Evolutionary conservation across 1,284 basidiomycete genomes (phyloP).

Genomic region (Xerocomus alliaceus): DNA sequence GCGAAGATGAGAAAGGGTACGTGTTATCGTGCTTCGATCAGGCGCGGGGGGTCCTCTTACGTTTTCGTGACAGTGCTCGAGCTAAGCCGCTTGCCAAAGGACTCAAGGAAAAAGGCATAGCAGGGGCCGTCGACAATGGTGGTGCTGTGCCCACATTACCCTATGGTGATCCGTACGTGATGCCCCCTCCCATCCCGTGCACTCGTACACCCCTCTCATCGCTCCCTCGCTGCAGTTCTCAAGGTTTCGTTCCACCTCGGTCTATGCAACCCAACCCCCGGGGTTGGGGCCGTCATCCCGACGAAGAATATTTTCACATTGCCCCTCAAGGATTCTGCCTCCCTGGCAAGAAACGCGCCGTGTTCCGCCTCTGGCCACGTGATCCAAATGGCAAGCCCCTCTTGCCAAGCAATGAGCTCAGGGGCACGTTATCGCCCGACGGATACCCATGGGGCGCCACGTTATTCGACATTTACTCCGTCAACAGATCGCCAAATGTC

Average conservation of each 20-base stretch:
- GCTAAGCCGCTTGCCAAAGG: neutral
- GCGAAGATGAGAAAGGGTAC: neutral
- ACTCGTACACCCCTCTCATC: too few relatives aligned
- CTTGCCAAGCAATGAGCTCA: accelerated
- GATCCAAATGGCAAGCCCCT: conserved; percentile 13
- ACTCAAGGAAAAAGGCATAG: conserved; percentile 1
- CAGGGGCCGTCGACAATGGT: neutral
- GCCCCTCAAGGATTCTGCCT: conserved; percentile 7
- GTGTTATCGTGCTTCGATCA: neutral
- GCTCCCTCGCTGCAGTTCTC: too few relatives aligned
- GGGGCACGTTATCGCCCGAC: conserved; percentile 43
- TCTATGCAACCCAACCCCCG: too few relatives aligned
- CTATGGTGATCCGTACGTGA: neutral
- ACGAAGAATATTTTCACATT: conserved; percentile 13
- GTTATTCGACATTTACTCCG: conserved; percentile 50
- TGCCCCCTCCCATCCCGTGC: neutral
- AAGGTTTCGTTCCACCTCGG: too few relatives aligned
- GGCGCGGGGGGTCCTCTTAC: neutral
- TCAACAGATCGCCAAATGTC: conserved; percentile 33
- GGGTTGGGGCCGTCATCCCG: conserved; percentile 9
- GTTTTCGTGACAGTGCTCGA: neutral
- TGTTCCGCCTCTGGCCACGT: conserved; percentile 35
- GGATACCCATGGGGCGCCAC: conserved; percentile 52
- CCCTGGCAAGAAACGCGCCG: conserved; percentile 4
- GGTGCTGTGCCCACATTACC: too few relatives aligned